Conservation (phyloP, 192 early-diverging fungal genomes). For the Backusella liffmaniae region DNA sequence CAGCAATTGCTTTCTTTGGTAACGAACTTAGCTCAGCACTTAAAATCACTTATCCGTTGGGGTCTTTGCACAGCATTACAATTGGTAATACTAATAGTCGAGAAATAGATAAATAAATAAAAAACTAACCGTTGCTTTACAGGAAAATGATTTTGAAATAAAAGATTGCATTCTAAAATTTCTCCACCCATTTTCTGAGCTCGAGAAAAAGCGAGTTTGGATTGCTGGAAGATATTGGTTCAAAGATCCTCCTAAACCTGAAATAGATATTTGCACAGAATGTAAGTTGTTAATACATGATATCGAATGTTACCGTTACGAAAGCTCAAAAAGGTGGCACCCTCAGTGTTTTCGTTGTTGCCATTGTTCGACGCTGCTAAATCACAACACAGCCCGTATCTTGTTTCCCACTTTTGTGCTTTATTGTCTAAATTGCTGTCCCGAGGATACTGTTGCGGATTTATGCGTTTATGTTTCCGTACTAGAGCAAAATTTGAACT, state of each 20-base stretch:
- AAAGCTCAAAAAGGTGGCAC: neutral
- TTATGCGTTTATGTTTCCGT: conserved; percentile 78
- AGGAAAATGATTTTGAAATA: conserved; percentile 15
- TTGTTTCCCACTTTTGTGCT: conserved; percentile 57
- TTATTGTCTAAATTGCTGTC: conserved; percentile 24
- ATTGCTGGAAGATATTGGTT: conserved; percentile 25
- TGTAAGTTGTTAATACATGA: neutral
- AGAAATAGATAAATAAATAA: neutral
- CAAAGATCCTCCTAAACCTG: conserved; percentile 24
- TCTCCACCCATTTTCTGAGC: conserved; percentile 71
- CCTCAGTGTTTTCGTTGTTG: conserved; percentile 6
- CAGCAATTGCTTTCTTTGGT: conserved; percentile 86
- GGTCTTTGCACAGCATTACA: conserved; percentile 84
- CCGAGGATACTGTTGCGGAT: conserved; percentile 21
- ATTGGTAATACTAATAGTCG: conserved; percentile 51
- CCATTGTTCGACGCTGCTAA: neutral
- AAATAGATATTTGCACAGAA: conserved; percentile 19
- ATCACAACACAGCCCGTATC: conserved; percentile 47
- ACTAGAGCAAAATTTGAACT: conserved; percentile 88
- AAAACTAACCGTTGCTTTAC: neutral
- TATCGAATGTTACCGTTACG: conserved; percentile 1
- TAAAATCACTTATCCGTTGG: conserved; percentile 88
- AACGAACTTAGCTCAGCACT: conserved; percentile 83
- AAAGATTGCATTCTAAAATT: conserved; percentile 58
- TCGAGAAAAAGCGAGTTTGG: conserved; percentile 38